phyloP scores from a whole-genome alignment of 345 rosid species.

The Carallia pectinifolia region DNA sequence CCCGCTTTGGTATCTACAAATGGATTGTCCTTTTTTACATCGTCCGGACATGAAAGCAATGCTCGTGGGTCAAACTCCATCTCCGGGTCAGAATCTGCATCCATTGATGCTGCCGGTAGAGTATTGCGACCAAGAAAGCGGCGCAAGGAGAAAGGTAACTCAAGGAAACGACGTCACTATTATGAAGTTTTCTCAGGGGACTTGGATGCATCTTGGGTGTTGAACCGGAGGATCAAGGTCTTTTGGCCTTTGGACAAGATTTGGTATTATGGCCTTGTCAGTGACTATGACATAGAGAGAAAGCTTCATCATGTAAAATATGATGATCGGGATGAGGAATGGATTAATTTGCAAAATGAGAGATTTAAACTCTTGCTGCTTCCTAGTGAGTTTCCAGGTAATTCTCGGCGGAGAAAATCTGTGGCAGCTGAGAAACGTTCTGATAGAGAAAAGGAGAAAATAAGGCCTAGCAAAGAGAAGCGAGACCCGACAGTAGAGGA shows the following conservation, averaged over 20 bases:
- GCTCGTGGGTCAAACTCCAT: conserved; percentile 33
- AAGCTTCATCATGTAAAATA: conserved; percentile 88
- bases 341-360: conserved; percentile 82
- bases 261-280: conserved; percentile 87
- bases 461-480: conserved; percentile 38
- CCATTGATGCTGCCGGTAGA: conserved; percentile 61
- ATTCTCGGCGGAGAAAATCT: conserved; percentile 42
- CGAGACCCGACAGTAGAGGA: conserved; percentile 42
- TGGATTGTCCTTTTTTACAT: conserved; percentile 33
- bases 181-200: conserved; percentile 70
- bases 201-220: conserved; percentile 68
- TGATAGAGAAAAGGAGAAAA: conserved; percentile 34
- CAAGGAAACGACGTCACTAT: conserved; percentile 78
- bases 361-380: conserved; percentile 81
- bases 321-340: conserved; percentile 98
- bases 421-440: conserved; percentile 33
- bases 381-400: conserved; percentile 74
- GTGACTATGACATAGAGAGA: conserved; percentile 64
- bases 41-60: conserved; percentile 37
- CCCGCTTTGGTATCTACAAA: conserved; percentile 41
- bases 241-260: conserved; percentile 94
- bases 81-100: conserved; percentile 49
- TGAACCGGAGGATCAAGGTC: conserved; percentile 74
- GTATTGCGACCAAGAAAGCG: conserved; percentile 67
- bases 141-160: conserved; percentile 50